These are phyloP conservation scores for Leishmania gerbilli DNA, from an alignment of 208 protist genomes.

Conservation along the genomic window DNA sequence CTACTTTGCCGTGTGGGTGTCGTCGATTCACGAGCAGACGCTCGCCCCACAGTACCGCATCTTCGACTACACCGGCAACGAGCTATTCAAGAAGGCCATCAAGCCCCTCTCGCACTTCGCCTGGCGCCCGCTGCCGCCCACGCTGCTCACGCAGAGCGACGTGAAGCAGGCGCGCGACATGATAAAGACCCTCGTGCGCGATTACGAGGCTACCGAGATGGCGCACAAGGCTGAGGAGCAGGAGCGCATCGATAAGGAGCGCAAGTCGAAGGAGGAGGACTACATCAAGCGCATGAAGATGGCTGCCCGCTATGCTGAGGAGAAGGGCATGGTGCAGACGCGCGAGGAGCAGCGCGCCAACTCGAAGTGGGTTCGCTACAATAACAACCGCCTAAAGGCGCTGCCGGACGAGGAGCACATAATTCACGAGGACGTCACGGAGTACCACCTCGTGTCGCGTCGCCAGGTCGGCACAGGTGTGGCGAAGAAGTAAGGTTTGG, in stretches of 20 bases:
- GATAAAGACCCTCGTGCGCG: slow-evolving; percentile 59
- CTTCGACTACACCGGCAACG: slow-evolving; percentile 77
- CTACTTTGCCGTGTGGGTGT: slow-evolving; percentile 87
- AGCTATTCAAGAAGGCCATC: slow-evolving; percentile 65
- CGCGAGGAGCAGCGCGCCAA: slow-evolving; percentile 62
- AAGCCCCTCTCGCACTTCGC: slow-evolving; percentile 84
- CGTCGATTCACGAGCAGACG: slow-evolving; percentile 55
- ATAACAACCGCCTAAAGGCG: slow-evolving; percentile 63
- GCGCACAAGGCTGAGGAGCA: slow-evolving; percentile 45
- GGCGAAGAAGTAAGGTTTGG: slow-evolving; percentile 9
- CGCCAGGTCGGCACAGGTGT: slow-evolving; percentile 14
- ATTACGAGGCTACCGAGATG: slow-evolving; percentile 62
- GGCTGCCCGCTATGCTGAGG: slow-evolving; percentile 48
- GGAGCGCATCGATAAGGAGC: slow-evolving; percentile 42
- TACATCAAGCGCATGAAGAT: slow-evolving; percentile 83
- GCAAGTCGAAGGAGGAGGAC: slow-evolving; percentile 64
- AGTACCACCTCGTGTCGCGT: slow-evolving; percentile 67
- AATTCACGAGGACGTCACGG: slow-evolving; percentile 73
- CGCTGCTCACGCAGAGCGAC: slow-evolving; percentile 62
- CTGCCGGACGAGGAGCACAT: slow-evolving; percentile 69
- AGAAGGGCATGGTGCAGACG: slow-evolving; percentile 50
- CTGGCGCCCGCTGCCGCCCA: slow-evolving; percentile 86
- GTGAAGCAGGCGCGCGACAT: slow-evolving; percentile 52
- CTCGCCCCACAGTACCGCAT: slow-evolving; percentile 82
- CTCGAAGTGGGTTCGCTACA: slow-evolving; percentile 74